phyloP scores from a whole-genome alignment of 805 yeast species.

The Saturnispora dispora region DNA sequence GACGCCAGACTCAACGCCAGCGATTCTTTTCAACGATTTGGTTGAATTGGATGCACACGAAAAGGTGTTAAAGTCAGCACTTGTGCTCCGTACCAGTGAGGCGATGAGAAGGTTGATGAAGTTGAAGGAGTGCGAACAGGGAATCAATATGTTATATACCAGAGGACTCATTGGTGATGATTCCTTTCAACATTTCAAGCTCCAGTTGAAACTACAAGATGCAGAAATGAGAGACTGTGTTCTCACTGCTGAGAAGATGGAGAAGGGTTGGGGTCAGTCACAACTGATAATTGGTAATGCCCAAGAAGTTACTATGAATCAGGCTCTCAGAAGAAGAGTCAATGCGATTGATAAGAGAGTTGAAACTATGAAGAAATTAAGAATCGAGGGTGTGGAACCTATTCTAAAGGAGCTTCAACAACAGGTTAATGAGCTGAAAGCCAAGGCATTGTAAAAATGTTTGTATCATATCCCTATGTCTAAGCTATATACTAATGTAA shows the following conservation, averaged over 20 bases:
- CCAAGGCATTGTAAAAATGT: not conserved
- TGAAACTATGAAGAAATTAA: conserved; percentile 23
- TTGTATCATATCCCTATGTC: not conserved
- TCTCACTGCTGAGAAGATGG: conserved; percentile 60
- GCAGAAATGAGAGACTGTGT: conserved; percentile 71
- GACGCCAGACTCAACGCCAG: conserved; percentile 14
- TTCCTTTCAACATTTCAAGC: conserved; percentile 66
- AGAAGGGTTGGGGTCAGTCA: conserved; percentile 69
- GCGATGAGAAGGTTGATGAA: conserved; percentile 76
- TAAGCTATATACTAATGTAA: not conserved
- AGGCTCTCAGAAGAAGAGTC: conserved; percentile 76
- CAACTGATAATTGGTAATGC: conserved; percentile 59
- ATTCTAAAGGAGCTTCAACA: conserved; percentile 14
- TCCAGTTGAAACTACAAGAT: conserved; percentile 72
- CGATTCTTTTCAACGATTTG: conserved; percentile 12
- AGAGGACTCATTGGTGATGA: conserved; percentile 90
- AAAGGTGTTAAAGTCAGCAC: conserved; percentile 37
- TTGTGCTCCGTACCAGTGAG: conserved; percentile 65
- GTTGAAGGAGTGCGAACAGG: conserved; percentile 68
- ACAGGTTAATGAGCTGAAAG: conserved; percentile 10
- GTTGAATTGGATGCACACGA: conserved; percentile 60
- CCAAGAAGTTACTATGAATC: conserved; percentile 87
- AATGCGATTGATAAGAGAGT: conserved; percentile 38
- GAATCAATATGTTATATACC: conserved; percentile 64
- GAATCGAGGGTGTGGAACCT: conserved; percentile 23